These are phyloP conservation scores for Dactylellina cionopaga DNA, from an alignment of 2,329 filamentous ascomycete genomes.

Conservation along the genomic window DNA sequence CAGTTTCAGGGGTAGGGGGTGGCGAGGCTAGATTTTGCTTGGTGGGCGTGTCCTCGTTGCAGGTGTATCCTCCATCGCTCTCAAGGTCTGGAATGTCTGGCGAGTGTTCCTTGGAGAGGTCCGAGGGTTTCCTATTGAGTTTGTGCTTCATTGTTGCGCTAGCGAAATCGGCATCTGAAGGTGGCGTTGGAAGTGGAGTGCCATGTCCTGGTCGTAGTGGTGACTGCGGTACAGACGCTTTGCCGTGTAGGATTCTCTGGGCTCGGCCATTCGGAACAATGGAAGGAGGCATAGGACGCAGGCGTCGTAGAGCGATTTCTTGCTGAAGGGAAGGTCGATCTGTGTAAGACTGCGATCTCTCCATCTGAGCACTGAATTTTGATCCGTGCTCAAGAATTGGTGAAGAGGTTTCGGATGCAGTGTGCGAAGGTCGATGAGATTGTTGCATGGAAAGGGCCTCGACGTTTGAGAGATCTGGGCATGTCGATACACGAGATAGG, in stretches of 20 bases:
- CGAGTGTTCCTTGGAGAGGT: conserved; percentile 50
- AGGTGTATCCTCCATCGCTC: conserved; percentile 43
- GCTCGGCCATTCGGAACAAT: conserved; percentile 34
- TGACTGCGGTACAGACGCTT: conserved; percentile 39
- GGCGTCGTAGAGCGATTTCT: conserved; percentile 44
- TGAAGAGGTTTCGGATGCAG: conserved; percentile 39
- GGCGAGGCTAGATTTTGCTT: conserved; percentile 48
- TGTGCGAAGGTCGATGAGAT: conserved; percentile 35
- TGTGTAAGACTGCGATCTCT: conserved; percentile 47
- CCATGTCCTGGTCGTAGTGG: conserved; percentile 30
- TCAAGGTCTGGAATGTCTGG: conserved; percentile 51
- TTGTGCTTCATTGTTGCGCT: conserved; percentile 40
- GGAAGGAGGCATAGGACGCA: conserved; percentile 41
- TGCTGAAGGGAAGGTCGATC: conserved; percentile 45
- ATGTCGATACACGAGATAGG: conserved; percentile 42
- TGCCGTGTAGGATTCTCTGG: conserved; percentile 35
- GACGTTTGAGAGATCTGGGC: conserved; percentile 40
- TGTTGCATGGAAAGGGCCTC: conserved; percentile 36
- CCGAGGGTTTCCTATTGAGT: conserved; percentile 45
- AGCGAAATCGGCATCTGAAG: conserved; percentile 48
- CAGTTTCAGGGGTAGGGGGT: conserved; percentile 46
- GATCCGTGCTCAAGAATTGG: conserved; percentile 22
- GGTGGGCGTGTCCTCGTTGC: conserved; percentile 28
- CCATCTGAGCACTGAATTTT: conserved; percentile 33
- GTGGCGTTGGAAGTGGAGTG: conserved; percentile 48